These are phyloP conservation scores for Cladosporium austrohemisphaericum DNA, from an alignment of 2,329 filamentous ascomycete genomes.

Conservation along the genomic window DNA sequence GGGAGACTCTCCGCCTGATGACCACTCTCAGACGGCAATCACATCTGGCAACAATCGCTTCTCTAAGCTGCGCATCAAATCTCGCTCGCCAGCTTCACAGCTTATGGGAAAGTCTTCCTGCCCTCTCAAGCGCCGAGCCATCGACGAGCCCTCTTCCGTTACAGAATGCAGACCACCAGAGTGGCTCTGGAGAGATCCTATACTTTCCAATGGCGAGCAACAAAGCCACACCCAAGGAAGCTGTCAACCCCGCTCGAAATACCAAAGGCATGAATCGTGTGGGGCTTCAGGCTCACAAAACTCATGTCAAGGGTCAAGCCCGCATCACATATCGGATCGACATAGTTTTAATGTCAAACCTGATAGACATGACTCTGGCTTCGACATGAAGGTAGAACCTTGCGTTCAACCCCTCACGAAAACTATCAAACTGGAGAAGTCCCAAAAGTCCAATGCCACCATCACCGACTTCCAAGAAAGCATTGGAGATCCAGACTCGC, in stretches of 20 bases:
- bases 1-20: neutral
- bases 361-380: no score
- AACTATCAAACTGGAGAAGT: no score
- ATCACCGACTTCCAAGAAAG: no score
- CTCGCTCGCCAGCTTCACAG: neutral
- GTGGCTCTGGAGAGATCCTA: neutral
- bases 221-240: neutral
- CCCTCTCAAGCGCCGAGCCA: conserved; percentile 1
- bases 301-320: neutral
- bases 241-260: neutral
- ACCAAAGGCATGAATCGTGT: conserved; percentile 3
- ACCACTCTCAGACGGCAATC: neutral
- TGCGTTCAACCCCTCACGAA: no score
- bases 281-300: neutral
- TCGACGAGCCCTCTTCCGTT: neutral
- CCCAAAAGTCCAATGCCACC: no score
- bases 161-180: neutral
- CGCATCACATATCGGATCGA: no score
- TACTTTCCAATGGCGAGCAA: neutral
- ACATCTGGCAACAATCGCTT: neutral
- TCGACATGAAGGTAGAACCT: no score
- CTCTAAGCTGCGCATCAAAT: conserved; percentile 3
- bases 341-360: no score
- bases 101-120: neutral
- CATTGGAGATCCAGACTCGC: neutral